Evolutionary conservation across 805 yeast species (phyloP), one percentile per base, ranked within the genome.

Genomic region (Wickerhamiella cacticola): DNA sequence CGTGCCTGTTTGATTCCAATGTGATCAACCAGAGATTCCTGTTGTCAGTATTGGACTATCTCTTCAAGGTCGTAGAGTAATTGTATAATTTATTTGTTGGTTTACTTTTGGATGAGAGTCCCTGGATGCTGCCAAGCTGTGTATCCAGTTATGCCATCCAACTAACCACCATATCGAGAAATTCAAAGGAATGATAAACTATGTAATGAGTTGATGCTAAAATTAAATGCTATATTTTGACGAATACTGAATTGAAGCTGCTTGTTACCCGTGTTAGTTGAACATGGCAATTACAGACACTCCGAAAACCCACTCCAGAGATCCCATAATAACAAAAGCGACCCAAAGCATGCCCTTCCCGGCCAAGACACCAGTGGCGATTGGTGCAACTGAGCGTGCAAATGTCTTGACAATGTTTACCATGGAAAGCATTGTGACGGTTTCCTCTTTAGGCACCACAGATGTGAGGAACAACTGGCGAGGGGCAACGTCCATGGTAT

Each of bases 401-500:
- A 83, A 71, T 1, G 95, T 88, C 62, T 86, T 85, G 22, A 82
- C 86, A 33, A 87, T 78, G 58, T 86, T 87, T 8, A 87, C 95
- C 1, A 82, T 68, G 1, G 96, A 96, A 78, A 87, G 72, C 9
- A 48, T 33, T 1, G 82, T 87, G 55, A 71, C 74, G 2, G 94
- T 78, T 42, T 88, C 66, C 43, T 84, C 92, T 9, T 68, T 71
- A 13, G 72, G 70, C 34, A 87, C 76, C 18, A 85, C 67, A 2
- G 82, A 71, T 0, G 94, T 79, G 44, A 87, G 64, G 35, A 87
- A 68, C 7, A 86, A 75, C 63, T 86, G 95, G 45, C 96, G 74
- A 5, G 96, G 95, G 2, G 86, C 92, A 24, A 86, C 95, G 60
- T 87, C 96, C 88, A 87, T 85, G 1, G 88, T 76, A 1, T 79